Base-by-base conservation (phyloP, 2,329 filamentous ascomycete genomes). In the Orbilia blumenaviensis region DNA sequence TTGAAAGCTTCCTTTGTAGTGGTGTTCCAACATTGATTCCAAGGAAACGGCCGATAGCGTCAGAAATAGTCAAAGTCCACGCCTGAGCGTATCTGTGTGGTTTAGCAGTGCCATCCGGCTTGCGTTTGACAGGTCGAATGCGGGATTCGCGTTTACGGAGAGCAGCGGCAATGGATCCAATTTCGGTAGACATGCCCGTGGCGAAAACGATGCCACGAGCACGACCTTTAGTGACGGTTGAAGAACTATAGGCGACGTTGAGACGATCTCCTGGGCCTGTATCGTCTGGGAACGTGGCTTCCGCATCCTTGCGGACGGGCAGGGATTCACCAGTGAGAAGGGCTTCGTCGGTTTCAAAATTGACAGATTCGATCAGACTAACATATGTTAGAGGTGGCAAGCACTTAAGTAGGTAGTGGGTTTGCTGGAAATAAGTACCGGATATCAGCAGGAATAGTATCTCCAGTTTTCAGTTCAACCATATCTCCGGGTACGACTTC, bases 1-100 rank as follows among this genome's bases (percentile, higher is more conserved):
- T 88, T 56, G 89, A 90, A n/a, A 92, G 84, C 80, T 90, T 91
- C 78, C 87, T 86, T 81, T 91, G 89, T 12, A 92, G 84, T 1
- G 90, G 90, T 3, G 90, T 92, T 52, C 90, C 90, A 12, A 90
- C 86, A 63, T 88, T 90, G 73, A 91, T 86, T 50, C 90, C 90
- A 7, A 92, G 84, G 80, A 92, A 90, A 36, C 86, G 84, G 2
- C 88, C 88, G 69, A 90, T 82, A 6, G 86, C 87, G 80, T 90
- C 88, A 6, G 84, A 85, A 41, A 85, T 81, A 1, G 88, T 90
- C 82, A 85, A 78, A 8, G 84, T 58, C 44, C 82, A 85, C 21
- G 84, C 84, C 78, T 85, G 81, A 23, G 84, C 77, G 78, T 88
- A 87, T 78, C 86, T 86, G 54, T 86, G 84, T 71, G 88, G 84